Evolutionary conservation across 208 protist genomes (phyloP).

Genomic region (Kentomonas sorsogonicus): DNA sequence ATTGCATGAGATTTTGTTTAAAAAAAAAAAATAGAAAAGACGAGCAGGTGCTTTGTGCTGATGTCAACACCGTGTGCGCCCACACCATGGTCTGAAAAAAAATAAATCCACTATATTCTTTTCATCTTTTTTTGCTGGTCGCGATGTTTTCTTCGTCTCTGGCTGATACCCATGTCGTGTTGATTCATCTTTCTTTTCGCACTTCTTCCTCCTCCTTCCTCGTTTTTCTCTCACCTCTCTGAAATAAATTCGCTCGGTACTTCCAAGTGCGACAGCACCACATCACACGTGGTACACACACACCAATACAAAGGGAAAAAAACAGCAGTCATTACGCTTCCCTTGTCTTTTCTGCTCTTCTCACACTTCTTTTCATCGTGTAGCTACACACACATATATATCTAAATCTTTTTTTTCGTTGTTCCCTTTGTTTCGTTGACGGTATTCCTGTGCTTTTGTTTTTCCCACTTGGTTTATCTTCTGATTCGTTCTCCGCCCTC

Average conservation of each 20-base stretch:
- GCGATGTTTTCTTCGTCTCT: not conserved
- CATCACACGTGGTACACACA: too few species aligned
- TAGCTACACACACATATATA: not conserved
- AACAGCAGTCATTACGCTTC: not conserved
- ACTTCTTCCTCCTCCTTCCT: not conserved
- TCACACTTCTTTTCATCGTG: not conserved
- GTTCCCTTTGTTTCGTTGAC: conserved; percentile 3
- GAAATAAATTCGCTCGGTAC: too few species aligned
- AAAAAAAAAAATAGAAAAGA: too few species aligned
- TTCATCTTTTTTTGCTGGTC: too few species aligned
- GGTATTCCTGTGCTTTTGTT: not conserved
- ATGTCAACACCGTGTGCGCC: too few species aligned
- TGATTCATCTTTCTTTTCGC: too few species aligned
- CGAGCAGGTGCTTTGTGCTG: too few species aligned
- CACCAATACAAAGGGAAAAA: not conserved
- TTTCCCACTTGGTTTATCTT: not conserved
- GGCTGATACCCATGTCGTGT: too few species aligned
- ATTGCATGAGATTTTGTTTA: not conserved
- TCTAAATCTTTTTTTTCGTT: not conserved
- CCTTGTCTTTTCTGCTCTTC: conserved; percentile 10
- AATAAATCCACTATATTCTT: too few species aligned
- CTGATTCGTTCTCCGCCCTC: too few species aligned
- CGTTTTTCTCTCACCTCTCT: not conserved
- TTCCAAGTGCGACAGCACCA: too few species aligned
- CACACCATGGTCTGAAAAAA: too few species aligned